Base-by-base conservation (phyloP, 2,329 filamentous ascomycete species). In the Chaetomiaceae sp. region DNA sequence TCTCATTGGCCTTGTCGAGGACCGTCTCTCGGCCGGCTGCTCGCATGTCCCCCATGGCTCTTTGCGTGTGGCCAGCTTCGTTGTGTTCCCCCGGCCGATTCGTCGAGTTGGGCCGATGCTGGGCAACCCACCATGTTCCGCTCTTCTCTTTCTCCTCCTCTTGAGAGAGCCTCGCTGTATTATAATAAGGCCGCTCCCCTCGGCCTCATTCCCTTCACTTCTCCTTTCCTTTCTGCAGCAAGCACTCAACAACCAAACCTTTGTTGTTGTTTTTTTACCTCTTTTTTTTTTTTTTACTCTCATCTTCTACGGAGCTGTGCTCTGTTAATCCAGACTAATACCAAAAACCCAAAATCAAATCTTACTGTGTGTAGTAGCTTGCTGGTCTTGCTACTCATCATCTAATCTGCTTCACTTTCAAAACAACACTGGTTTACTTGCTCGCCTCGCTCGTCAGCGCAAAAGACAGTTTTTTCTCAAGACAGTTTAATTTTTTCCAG, bases 151-250 rank as follows among this genome's bases (percentile, higher is more conserved):
- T 49, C 62, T 59, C 63, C 62, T 63, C 60, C 53, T 57, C 60
- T 27, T 27, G 25, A 61, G 60, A 43, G 12, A 63, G 63, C 66
- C 65, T 54, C 62, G 61, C 60, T 52, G 58, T 57, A 51, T 7
- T 27, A 27, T 10, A 67, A 73, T 73, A 74, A 70, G 67, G 61
- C 54, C 61, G 61, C 44, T 58, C 61, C 62, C 66, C 65, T 65
- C 64, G 65, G 66, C 66, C 63, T 64, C 63, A 60, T 62, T 62
- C 60, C 63, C 66, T 70, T 70, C 69, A 61, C 62, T 65, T 67
- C 65, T 66, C 72, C 73, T 68, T 70, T 71, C 64, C 63, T 63
- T 63, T 81, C 82, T 76, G 76, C 76, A 85, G 83, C 83, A 86
- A 86, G 82, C 73, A 73, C 65, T 74, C 69, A 76, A 76, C 72